Evolutionary conservation across 176 grass and related monocot species (phyloP).

Genomic region (Aegilops longissima): DNA sequence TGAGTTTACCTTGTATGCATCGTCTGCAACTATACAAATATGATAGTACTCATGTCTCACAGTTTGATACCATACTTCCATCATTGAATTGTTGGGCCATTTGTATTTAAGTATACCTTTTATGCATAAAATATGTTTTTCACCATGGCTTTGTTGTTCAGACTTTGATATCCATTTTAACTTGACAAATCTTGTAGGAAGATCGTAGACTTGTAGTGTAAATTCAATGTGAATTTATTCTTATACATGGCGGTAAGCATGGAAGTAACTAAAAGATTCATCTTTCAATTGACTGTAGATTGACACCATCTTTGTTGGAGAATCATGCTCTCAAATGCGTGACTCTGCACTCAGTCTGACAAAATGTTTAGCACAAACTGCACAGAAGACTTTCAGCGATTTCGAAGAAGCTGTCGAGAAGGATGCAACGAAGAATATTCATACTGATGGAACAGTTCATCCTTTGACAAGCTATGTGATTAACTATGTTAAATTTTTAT

Average conservation of each 20-base stretch:
- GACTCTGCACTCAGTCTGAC: constrained; percentile 67
- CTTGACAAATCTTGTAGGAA: background rate
- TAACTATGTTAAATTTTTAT: constrained; percentile 94
- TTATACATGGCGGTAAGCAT: background rate
- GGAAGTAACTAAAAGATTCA: background rate
- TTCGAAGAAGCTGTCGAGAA: constrained; percentile 97
- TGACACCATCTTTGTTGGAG: constrained; percentile 82
- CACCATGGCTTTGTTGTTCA: background rate
- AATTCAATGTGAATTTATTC: background rate
- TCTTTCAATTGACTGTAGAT: constrained; percentile 51
- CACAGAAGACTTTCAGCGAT: constrained; percentile 87
- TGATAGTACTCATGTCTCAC: background rate
- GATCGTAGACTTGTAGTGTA: background rate
- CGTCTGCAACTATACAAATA: background rate
- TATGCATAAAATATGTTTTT: background rate
- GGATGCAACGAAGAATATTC: constrained; percentile 87
- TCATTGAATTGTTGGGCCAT: background rate
- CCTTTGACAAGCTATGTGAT: constrained; percentile 96
- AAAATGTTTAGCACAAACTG: constrained; percentile 84
- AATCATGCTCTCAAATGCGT: constrained; percentile 65
- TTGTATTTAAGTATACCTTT: background rate
- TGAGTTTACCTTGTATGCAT: background rate
- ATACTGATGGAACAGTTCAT: constrained; percentile 93
- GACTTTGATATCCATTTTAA: background rate
- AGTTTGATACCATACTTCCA: background rate